Base-by-base conservation (phyloP, 331 rosid genomes). In the Rosa hybrid region DNA sequence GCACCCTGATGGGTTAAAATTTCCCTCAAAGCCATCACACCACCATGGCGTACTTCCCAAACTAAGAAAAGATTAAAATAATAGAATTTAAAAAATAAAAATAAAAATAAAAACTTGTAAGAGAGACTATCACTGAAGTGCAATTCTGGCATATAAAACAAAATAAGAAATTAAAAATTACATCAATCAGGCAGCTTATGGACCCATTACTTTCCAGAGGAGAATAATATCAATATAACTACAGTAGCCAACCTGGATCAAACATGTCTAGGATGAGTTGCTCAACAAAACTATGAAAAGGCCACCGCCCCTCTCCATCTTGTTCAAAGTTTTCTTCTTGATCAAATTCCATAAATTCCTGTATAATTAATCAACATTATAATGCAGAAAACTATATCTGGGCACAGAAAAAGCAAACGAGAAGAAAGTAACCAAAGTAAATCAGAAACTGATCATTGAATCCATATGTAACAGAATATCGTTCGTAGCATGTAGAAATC, bases 41-140 rank as follows among this genome's bases (percentile, higher is more conserved):
- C 87, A 48, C 99, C 99, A 89, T 95, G 99, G 54, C 98, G 98
- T 38, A 95, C 78, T 87, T 93, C 99, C 99, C 99, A 95, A 83
- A 89, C 99, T 95, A 89, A 63, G 71, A 78, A 78, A 70, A 83
- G n/a, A 84, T 30, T 13, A 75, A 80, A 38, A 67, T 7, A 38
- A 17, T 30, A 27, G 11, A 30, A 77, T 44, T 20, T 3, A 18
- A 34, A 25, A 5, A 45, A 21, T 46, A 18, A 46, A 10, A 48
- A 12, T 23, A 34, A 25, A 5, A 45, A 21, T 46, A 18, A 27
- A 10, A 48, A 12, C 14, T 10, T 57, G 38, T 72, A 30, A 81
- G 68, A 83, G 72, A 75, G 54, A 71, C 3, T 49, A 80, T 18
- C 67, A 83, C 41, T 76, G 74, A 20, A 39, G 6, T 7, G 48